Evolutionary conservation across 2,329 filamentous ascomycete genomes (phyloP).

Genomic region (Talaromyces islandicus): DNA sequence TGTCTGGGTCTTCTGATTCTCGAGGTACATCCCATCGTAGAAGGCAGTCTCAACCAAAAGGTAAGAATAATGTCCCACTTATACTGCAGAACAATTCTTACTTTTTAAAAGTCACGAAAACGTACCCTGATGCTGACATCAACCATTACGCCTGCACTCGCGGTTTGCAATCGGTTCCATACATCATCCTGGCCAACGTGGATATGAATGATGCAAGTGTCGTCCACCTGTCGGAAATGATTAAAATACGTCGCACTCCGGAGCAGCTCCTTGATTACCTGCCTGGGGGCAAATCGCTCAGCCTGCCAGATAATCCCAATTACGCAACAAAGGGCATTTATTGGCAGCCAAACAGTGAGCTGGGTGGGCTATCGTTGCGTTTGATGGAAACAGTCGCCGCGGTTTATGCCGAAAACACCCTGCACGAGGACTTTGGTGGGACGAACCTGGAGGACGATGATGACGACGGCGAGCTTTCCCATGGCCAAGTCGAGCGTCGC

Average conservation of each 20-base stretch:
- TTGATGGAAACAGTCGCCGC: neutral
- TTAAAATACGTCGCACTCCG: slow-evolving; percentile 21
- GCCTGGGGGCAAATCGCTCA: slow-evolving; percentile 20
- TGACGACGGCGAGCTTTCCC: slow-evolving; percentile 5
- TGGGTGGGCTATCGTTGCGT: slow-evolving; percentile 8
- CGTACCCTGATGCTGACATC: slow-evolving; percentile 11
- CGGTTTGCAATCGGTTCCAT: slow-evolving; percentile 31
- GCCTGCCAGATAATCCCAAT: slow-evolving; percentile 13
- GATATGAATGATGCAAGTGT: slow-evolving; percentile 19
- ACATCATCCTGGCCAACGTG: slow-evolving; percentile 22
- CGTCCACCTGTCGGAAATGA: slow-evolving; percentile 24
- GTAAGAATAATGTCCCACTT: neutral
- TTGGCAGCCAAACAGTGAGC: slow-evolving; percentile 20
- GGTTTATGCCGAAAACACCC: neutral
- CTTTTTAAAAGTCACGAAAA: neutral
- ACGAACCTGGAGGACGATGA: slow-evolving; percentile 6
- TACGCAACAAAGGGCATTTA: slow-evolving; percentile 21
- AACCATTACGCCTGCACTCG: slow-evolving; percentile 25
- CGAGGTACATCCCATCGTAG: neutral
- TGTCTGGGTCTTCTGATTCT: neutral
- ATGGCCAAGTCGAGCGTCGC: slow-evolving; percentile 13
- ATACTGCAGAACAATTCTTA: neutral
- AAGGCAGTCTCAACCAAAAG: neutral
- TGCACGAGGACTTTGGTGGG: neutral
- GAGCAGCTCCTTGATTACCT: slow-evolving; percentile 25